Conservation (phyloP, 768 basidiomycete genomes). For the Trametes punicea region DNA sequence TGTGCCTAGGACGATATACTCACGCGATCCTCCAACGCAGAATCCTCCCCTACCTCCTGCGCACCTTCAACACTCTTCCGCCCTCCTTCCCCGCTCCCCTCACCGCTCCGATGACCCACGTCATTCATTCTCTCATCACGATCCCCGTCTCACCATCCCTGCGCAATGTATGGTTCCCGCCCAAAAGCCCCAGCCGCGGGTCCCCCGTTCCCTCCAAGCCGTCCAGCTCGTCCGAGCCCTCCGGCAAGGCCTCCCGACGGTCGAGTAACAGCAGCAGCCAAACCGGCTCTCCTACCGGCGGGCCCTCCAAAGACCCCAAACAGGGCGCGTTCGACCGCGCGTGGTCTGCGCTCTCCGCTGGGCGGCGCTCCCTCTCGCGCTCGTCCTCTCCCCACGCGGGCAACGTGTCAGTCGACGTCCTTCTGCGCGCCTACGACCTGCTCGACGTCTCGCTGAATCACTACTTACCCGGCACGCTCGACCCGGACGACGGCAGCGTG, state of each 20-base stretch:
- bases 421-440: conserved; percentile 64
- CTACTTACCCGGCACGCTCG: conserved; percentile 63
- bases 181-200: conserved; percentile 25
- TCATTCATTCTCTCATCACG: conserved; percentile 77
- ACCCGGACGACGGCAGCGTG: conserved; percentile 62
- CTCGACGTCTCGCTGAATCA: conserved; percentile 56
- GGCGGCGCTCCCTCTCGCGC: conserved; percentile 41
- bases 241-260: conserved; percentile 27
- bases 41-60: conserved; percentile 67
- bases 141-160: conserved; percentile 65
- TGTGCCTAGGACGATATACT: neutral
- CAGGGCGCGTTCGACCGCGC: conserved; percentile 50
- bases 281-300: conserved; percentile 21
- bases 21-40: conserved; percentile 35
- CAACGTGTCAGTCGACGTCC: conserved; percentile 43
- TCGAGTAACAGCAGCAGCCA: conserved; percentile 16
- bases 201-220: conserved; percentile 34
- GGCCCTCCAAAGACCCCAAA: conserved; percentile 27
- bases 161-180: conserved; percentile 60
- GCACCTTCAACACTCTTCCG: conserved; percentile 65
- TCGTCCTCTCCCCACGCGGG: conserved; percentile 43
- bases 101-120: conserved; percentile 68
- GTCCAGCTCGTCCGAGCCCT: conserved; percentile 35
- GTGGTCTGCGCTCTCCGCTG: conserved; percentile 49
- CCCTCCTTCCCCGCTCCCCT: conserved; percentile 62